Conservation (phyloP, 192 early-diverging fungal genomes). For the Thamnidium elegans region DNA sequence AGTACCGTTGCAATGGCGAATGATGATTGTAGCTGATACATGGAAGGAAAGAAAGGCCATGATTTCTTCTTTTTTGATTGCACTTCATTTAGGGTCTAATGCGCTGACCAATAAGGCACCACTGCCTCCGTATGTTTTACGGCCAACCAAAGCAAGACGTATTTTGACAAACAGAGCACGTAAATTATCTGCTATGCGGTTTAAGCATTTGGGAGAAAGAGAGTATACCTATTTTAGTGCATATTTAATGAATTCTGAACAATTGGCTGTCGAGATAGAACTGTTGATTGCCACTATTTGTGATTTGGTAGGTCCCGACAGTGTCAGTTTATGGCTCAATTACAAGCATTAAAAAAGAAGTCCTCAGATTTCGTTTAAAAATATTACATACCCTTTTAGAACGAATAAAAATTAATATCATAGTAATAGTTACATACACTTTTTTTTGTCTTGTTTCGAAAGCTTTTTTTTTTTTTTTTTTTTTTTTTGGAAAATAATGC, state of each 20-base stretch:
- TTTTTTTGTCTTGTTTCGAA: no score
- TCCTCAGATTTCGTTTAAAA: no score
- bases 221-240: constrained; percentile 37
- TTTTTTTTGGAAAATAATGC: no score
- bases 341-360: constrained; percentile 31
- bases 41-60: constrained; percentile 32
- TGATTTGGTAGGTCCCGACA: constrained; percentile 36
- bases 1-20: constrained; percentile 29
- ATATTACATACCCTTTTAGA: no score
- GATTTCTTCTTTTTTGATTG: constrained; percentile 31
- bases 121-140: constrained; percentile 35
- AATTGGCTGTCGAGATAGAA: constrained; percentile 36
- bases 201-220: constrained; percentile 14
- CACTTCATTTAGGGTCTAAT: constrained; percentile 35
- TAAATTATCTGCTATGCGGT: constrained; percentile 15
- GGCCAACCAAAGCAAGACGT: constrained; percentile 29
- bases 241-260: constrained; percentile 41
- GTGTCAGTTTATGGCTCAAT: constrained; percentile 24
- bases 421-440: no score
- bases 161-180: constrained; percentile 23
- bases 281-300: constrained; percentile 27
- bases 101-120: constrained; percentile 33
- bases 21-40: constrained; percentile 21
- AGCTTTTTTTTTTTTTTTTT: no score
- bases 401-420: no score